phyloP scores from a whole-genome alignment of 225 moss, liverwort and hornwort species.

The Thuidium tamariscinum region DNA sequence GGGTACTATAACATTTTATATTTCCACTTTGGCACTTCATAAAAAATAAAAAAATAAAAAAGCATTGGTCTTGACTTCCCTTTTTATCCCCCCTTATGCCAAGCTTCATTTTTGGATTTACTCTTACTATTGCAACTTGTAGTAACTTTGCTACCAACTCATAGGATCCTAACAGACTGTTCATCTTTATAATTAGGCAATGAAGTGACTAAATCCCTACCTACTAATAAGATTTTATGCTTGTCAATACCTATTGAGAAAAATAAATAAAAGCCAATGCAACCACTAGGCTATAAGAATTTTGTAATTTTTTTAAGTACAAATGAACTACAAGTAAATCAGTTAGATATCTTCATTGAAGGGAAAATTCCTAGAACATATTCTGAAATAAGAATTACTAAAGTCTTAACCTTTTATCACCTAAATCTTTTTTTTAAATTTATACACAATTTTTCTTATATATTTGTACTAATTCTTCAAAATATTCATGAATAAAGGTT shows the following conservation, averaged over 20 bases:
- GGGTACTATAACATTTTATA: too few species aligned
- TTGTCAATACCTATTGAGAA: neutral
- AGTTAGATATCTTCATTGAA: neutral
- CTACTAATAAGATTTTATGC: neutral
- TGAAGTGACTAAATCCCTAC: neutral
- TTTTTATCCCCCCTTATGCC: rapidly evolving
- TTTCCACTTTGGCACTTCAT: too few species aligned
- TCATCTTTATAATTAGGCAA: neutral
- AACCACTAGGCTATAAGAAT: too few species aligned
- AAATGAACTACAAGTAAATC: neutral
- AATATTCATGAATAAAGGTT: neutral
- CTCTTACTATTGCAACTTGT: rapidly evolving
- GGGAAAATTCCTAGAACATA: too few species aligned
- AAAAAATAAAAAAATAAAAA: too few species aligned
- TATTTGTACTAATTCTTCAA: neutral
- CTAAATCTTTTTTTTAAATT: neutral
- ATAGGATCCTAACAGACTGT: neutral
- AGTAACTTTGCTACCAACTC: neutral
- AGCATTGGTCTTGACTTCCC: too few species aligned
- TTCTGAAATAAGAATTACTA: neutral
- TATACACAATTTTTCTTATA: neutral
- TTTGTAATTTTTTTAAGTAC: too few species aligned
- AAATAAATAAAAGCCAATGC: neutral
- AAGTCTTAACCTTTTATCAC: neutral
- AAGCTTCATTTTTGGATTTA: neutral